Percentiles rank a stretch among this genome's conserved stretches.
phyloP scores from a whole-genome alignment of 2,329 filamentous ascomycete genomes.

The Claviceps quebecensis region DNA sequence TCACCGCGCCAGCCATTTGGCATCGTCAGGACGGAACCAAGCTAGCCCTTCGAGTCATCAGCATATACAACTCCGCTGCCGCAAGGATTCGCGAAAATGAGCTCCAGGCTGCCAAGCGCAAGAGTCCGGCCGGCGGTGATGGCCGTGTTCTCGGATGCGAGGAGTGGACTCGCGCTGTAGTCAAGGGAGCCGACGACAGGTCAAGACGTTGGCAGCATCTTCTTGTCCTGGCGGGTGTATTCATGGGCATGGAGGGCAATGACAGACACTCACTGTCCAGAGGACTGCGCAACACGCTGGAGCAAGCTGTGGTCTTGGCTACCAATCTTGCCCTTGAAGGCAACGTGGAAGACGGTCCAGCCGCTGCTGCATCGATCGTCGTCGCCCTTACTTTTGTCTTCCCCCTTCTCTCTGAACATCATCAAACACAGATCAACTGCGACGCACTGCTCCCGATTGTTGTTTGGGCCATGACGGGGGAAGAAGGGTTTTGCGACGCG shows the following conservation, averaged over 20 bases:
- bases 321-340: conserved; percentile 59
- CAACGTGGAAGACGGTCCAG: conserved; percentile 23
- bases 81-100: conserved; percentile 37
- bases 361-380: conserved; percentile 40
- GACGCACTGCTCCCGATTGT: conserved; percentile 57
- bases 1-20: conserved; percentile 62
- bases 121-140: conserved; percentile 22
- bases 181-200: conserved; percentile 42
- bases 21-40: conserved; percentile 42
- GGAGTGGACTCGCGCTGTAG: conserved; percentile 42
- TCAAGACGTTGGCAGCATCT: conserved; percentile 69
- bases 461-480: conserved; percentile 52
- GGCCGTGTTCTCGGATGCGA: conserved; percentile 33
- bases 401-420: conserved; percentile 48
- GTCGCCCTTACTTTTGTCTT: conserved; percentile 68
- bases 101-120: conserved; percentile 21
- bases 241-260: conserved; percentile 60
- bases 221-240: conserved; percentile 62
- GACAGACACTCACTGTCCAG: conserved; percentile 49
- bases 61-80: conserved; percentile 57
- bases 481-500: conserved; percentile 61
- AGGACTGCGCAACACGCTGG: conserved; percentile 51
- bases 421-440: conserved; percentile 47
- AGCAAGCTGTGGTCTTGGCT: conserved; percentile 59
- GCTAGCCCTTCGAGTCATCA: conserved; percentile 51